phyloP scores from a whole-genome alignment of 78 protist genomes.

The Dictyostelium citrinum region DNA sequence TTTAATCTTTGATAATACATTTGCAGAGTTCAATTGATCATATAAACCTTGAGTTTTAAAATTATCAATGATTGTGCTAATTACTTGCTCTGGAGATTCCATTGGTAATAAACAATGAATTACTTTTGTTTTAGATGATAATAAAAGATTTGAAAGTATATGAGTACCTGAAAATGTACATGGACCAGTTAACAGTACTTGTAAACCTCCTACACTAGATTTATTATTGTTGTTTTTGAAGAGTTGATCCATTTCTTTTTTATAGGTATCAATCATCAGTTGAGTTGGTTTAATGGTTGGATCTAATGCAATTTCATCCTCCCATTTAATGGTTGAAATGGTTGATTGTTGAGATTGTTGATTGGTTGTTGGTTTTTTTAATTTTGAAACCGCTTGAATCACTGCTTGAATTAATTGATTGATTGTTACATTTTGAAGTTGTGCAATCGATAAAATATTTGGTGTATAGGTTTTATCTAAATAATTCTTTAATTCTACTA shows the following conservation, averaged over 20 bases:
- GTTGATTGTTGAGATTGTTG: background rate
- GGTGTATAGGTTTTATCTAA: conserved; percentile 37
- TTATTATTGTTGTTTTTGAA: background rate
- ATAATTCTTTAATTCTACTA: conserved; percentile 52
- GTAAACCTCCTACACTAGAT: background rate
- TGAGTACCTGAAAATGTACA: conserved; percentile 6
- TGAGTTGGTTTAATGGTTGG: background rate
- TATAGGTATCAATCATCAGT: background rate
- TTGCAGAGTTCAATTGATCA: background rate
- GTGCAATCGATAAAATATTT: conserved; percentile 29
- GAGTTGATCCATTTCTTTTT: background rate
- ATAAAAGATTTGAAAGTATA: background rate
- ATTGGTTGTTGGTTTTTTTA: background rate
- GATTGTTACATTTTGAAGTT: conserved; percentile 28
- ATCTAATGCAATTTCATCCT: conserved; percentile 9
- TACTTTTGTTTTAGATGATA: background rate
- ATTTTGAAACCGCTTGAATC: background rate
- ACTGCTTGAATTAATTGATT: conserved; percentile 25
- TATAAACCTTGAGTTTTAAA: background rate
- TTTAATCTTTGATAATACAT: background rate
- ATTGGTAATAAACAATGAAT: conserved; percentile 25
- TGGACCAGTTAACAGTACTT: conserved; percentile 49
- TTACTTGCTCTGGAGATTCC: background rate
- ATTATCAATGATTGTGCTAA: background rate
- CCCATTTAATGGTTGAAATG: background rate